Conservation (phyloP, 2,329 filamentous ascomycete genomes). For the Torrubiellomyces zombiae region DNA sequence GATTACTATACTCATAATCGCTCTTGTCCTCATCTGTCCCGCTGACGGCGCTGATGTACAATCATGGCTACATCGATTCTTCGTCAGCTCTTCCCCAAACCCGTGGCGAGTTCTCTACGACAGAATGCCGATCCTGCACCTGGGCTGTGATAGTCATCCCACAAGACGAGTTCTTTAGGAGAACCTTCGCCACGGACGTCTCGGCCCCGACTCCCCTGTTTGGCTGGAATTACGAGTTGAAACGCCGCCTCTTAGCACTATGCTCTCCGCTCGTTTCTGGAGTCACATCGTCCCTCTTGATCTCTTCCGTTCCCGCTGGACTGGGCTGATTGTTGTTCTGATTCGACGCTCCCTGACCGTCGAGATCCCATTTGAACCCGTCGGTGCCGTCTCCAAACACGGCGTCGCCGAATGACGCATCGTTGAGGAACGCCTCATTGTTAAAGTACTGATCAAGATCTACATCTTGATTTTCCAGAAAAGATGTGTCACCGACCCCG, state of each 20-base stretch:
- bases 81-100: no score
- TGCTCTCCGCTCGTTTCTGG: conserved; percentile 22
- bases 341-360: conserved; percentile 12
- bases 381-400: conserved; percentile 28
- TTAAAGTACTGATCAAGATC: conserved; percentile 37
- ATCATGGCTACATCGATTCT: no score
- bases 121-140: no score
- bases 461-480: conserved; percentile 20
- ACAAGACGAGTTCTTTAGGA: no score
- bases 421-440: conserved; percentile 21
- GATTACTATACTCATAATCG: no score
- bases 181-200: no score
- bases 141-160: no score
- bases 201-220: no score
- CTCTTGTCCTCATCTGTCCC: no score
- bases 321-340: conserved; percentile 22
- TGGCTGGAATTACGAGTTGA: no score
- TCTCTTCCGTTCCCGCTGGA: conserved; percentile 33
- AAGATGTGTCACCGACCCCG: conserved; percentile 28
- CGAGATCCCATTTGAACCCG: conserved; percentile 35
- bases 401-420: conserved; percentile 21
- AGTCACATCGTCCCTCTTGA: conserved; percentile 24
- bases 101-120: no score
- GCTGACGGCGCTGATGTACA: no score
- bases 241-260: conserved; percentile 11